Base-by-base conservation (phyloP, 139 green algal genomes). In the Chlamydomonas eustigma region DNA sequence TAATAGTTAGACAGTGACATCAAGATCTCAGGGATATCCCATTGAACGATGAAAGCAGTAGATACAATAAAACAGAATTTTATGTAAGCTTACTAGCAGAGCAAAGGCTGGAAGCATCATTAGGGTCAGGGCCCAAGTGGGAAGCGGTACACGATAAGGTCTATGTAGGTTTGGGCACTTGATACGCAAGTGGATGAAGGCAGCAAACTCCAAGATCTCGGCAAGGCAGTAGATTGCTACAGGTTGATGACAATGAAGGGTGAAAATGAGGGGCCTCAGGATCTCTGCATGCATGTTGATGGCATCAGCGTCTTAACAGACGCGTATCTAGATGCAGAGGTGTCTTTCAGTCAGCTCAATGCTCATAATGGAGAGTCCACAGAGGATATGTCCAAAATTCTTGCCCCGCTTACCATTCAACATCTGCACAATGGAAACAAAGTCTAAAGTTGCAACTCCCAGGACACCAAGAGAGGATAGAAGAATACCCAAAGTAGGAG, bases 181-280 rank as follows among this genome's bases (percentile, higher is more conserved):
- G 71, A 96, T 78, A 18, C 94, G 85, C 75, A 98, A 83, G 84
- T 81, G 88, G 28, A 98, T 73, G 69, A 97, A 98, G 4, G 94
- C 95, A 30, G 82, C 85, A 86, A 98, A 98, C 92, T 98, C 94
- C 64, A 98, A 86, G 72, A 98, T 84, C 86, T 97, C 89, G 8
- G 90, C 94, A 51, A 98, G 75, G 87, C 94, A 98, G 85, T 98
- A 98, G 51, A 97, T 84, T 39, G 92, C 89, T 58, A 18, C 44
- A 58, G 44, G 44, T n/a, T n/a, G n/a, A n/a, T n/a, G n/a, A n/a
- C n/a, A n/a, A n/a, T n/a, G n/a, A n/a, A n/a, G n/a, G n/a, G n/a
- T n/a, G n/a, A n/a, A n/a, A n/a, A n/a, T n/a, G n/a, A n/a, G n/a
- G n/a, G n/a, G n/a, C n/a, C n/a, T n/a, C n/a, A n/a, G n/a, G n/a